Conservation (phyloP, 2,329 filamentous ascomycete genomes). For the Paraconiothyrium brasiliense region DNA sequence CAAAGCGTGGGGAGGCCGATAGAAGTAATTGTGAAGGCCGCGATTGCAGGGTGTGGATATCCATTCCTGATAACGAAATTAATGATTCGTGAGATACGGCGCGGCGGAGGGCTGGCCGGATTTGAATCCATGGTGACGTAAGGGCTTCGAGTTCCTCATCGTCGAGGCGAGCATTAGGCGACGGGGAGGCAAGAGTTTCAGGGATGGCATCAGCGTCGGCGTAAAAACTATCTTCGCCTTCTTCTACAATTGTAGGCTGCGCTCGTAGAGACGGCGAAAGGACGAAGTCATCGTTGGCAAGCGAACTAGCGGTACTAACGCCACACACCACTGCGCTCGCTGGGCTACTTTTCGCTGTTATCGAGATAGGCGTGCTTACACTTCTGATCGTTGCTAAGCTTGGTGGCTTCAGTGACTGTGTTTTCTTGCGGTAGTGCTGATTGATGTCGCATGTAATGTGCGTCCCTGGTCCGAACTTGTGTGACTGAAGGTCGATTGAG, state of each 20-base stretch:
- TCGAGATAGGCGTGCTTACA: conserved; percentile 42
- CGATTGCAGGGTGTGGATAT: conserved; percentile 83
- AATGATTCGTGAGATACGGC: conserved; percentile 86
- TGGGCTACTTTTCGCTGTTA: conserved; percentile 47
- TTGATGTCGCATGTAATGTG: conserved; percentile 27
- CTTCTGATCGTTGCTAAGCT: conserved; percentile 42
- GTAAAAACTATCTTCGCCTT: conserved; percentile 40
- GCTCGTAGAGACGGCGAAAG: conserved; percentile 38
- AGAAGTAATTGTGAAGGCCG: conserved; percentile 78
- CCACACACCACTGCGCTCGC: conserved; percentile 44
- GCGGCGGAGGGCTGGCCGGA: conserved; percentile 65
- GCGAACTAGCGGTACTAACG: conserved; percentile 43
- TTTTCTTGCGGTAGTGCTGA: conserved; percentile 33
- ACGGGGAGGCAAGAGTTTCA: conserved; percentile 34
- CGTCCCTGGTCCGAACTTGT: conserved; percentile 64
- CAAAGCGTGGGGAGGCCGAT: conserved; percentile 61
- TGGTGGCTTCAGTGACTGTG: conserved; percentile 42
- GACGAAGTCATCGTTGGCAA: conserved; percentile 40
- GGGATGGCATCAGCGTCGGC: conserved; percentile 21
- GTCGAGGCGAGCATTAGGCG: conserved; percentile 13
- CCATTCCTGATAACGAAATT: conserved; percentile 84
- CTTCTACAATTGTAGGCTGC: conserved; percentile 48
- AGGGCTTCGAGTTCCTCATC: conserved; percentile 43
- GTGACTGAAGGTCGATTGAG: conserved; percentile 68
- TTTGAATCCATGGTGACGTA: conserved; percentile 40